Percentiles rank a stretch among this genome's conserved stretches.
These are phyloP conservation scores for Sporothrix inflata DNA, from an alignment of 2,329 filamentous ascomycete genomes.

Conservation along the genomic window DNA sequence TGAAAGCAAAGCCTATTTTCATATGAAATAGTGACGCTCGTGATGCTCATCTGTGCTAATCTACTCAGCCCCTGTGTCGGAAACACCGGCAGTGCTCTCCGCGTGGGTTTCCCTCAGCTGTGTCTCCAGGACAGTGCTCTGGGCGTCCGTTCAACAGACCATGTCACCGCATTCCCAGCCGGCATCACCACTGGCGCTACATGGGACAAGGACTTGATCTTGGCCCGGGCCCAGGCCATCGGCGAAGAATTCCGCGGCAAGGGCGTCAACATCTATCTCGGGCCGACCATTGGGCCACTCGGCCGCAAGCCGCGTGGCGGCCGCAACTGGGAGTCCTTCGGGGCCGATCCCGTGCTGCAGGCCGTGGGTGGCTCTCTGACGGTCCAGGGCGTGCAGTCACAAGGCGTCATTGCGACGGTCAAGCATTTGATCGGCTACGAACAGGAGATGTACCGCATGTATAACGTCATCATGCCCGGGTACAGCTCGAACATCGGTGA, in stretches of 20 bases:
- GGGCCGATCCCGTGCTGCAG: conserved; percentile 73
- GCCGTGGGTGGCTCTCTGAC: conserved; percentile 66
- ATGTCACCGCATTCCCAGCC: conserved; percentile 74
- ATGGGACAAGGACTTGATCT: conserved; percentile 76
- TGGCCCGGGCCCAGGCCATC: conserved; percentile 48
- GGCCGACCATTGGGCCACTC: conserved; percentile 70
- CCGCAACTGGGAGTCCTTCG: conserved; percentile 83
- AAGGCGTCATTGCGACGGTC: conserved; percentile 55
- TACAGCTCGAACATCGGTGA: conserved; percentile 59
- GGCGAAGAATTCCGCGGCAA: conserved; percentile 70
- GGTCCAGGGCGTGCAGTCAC: conserved; percentile 59
- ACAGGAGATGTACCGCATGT: conserved; percentile 64
- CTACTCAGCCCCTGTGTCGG: conserved; percentile 61
- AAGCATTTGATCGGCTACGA: conserved; percentile 71
- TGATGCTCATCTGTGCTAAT: neutral
- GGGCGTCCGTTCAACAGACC: conserved; percentile 70
- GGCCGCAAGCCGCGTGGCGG: conserved; percentile 74
- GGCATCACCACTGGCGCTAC: conserved; percentile 78
- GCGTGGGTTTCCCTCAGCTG: conserved; percentile 64
- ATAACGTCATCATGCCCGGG: conserved; percentile 53
- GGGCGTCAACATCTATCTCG: conserved; percentile 62
- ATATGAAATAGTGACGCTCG: neutral
- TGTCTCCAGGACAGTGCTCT: conserved; percentile 82
- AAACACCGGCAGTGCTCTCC: conserved; percentile 54
- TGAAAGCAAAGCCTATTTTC: neutral